These are phyloP conservation scores for Graphiopsis chlorocephala DNA, from an alignment of 2,329 filamentous ascomycete genomes.

Conservation along the genomic window DNA sequence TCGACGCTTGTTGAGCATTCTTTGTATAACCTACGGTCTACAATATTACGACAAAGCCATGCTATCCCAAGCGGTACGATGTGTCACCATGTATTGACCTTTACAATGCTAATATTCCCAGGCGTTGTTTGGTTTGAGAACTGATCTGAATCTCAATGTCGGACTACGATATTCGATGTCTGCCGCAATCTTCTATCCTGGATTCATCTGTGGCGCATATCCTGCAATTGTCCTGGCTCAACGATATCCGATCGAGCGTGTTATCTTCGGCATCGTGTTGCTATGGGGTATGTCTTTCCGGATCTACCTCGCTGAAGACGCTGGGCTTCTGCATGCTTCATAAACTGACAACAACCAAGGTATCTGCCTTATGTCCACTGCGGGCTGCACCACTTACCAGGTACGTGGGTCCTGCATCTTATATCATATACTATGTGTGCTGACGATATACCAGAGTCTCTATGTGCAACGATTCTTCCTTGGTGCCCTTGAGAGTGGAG, in stretches of 20 bases:
- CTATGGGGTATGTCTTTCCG: slow-evolving; percentile 36
- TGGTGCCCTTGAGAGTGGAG: slow-evolving; percentile 55
- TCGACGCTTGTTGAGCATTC: slow-evolving; percentile 45
- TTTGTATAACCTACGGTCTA: slow-evolving; percentile 46
- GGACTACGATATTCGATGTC: slow-evolving; percentile 47
- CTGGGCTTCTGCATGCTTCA: not conserved
- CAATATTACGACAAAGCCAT: slow-evolving; percentile 55
- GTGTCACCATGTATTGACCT: not conserved
- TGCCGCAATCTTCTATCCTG: slow-evolving; percentile 50
- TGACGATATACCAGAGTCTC: slow-evolving; percentile 68
- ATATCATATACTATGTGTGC: not conserved
- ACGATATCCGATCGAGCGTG: slow-evolving; percentile 46
- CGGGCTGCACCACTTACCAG: slow-evolving; percentile 59
- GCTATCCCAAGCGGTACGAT: slow-evolving; percentile 50
- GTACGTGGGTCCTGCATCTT: slow-evolving; percentile 34
- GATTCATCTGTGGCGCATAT: slow-evolving; percentile 49
- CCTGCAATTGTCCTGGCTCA: slow-evolving; percentile 46
- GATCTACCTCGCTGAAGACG: not conserved
- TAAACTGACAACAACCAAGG: not conserved
- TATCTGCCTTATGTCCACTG: slow-evolving; percentile 37
- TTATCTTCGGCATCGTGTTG: slow-evolving; percentile 39
- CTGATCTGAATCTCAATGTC: slow-evolving; percentile 40
- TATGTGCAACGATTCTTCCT: slow-evolving; percentile 81
- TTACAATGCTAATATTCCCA: slow-evolving; percentile 16
- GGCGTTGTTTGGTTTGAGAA: slow-evolving; percentile 43